Conservation (phyloP, 805 yeast genomes). For the Spathaspora hagerdaliae region DNA sequence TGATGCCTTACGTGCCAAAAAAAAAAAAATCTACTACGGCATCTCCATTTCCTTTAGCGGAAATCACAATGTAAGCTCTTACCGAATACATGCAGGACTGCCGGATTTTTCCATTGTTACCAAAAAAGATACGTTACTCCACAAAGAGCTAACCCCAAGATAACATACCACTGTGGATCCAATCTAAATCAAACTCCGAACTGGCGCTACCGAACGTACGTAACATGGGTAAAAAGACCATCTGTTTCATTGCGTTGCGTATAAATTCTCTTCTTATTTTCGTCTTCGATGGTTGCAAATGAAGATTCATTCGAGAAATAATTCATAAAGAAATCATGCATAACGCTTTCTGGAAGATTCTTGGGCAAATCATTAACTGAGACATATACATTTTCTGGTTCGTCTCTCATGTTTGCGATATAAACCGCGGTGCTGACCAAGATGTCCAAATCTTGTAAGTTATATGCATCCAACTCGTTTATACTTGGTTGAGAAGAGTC, state of each 20-base stretch:
- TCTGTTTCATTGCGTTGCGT: constrained; percentile 14
- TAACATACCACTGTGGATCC: constrained; percentile 33
- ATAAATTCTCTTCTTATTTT: constrained; percentile 9
- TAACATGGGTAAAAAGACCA: constrained; percentile 31
- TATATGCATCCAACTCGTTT: constrained; percentile 37
- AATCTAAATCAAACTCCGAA: constrained; percentile 31
- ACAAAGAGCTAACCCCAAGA: constrained; percentile 16
- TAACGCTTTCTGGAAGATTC: constrained; percentile 28
- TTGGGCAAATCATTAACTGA: constrained; percentile 31
- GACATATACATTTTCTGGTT: constrained; percentile 12
- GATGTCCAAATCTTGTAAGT: constrained; percentile 37
- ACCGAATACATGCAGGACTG: too few relatives aligned
- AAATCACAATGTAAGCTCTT: too few relatives aligned
- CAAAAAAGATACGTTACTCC: not conserved
- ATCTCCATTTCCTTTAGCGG: not conserved
- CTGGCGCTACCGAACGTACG: constrained; percentile 24
- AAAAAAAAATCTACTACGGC: not conserved
- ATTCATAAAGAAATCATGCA: constrained; percentile 33
- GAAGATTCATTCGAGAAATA: constrained; percentile 20
- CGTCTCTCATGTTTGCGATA: constrained; percentile 18
- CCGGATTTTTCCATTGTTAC: too few relatives aligned
- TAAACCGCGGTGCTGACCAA: constrained; percentile 26
- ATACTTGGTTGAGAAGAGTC: constrained; percentile 32
- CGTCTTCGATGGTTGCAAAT: not conserved
- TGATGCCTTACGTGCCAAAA: too few relatives aligned